Conservation (phyloP, 768 basidiomycete genomes). For the Mycena leptocephala region DNA sequence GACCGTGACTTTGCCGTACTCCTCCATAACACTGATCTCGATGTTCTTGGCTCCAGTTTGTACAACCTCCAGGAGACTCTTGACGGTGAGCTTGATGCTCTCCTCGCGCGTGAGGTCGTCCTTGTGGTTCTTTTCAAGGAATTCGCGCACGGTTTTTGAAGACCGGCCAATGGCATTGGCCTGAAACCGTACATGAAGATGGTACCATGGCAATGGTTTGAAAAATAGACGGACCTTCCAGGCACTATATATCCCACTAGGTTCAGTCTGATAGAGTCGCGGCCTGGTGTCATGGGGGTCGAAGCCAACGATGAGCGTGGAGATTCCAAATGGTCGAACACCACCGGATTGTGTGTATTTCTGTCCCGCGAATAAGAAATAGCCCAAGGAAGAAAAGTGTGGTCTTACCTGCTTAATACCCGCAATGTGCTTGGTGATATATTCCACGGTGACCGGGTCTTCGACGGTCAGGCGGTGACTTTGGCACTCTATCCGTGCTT, state of each 20-base stretch:
- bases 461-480: constrained; percentile 97
- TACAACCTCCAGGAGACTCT: constrained; percentile 96
- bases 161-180: constrained; percentile 98
- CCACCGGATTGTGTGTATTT: constrained; percentile 93
- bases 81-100: constrained; percentile 94
- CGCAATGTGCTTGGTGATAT: constrained; percentile 97
- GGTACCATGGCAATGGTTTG: background rate
- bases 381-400: background rate
- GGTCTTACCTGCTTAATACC: constrained; percentile 94
- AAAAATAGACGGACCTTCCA: constrained; percentile 84
- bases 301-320: constrained; percentile 96
- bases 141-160: constrained; percentile 98
- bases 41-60: constrained; percentile 99
- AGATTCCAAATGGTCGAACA: constrained; percentile 98
- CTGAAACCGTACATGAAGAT: constrained; percentile 47
- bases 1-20: constrained; percentile 94
- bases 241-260: constrained; percentile 96
- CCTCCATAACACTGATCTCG: constrained; percentile 98
- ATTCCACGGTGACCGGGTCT: constrained; percentile 98
- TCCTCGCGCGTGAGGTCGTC: constrained; percentile 92
- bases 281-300: constrained; percentile 93
- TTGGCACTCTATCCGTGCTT: constrained; percentile 97
- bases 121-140: constrained; percentile 97
- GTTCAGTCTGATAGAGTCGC: constrained; percentile 96
- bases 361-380: background rate